These are phyloP conservation scores for Curvularia spicifera DNA, from an alignment of 2,329 filamentous ascomycete species.

Conservation along the genomic window DNA sequence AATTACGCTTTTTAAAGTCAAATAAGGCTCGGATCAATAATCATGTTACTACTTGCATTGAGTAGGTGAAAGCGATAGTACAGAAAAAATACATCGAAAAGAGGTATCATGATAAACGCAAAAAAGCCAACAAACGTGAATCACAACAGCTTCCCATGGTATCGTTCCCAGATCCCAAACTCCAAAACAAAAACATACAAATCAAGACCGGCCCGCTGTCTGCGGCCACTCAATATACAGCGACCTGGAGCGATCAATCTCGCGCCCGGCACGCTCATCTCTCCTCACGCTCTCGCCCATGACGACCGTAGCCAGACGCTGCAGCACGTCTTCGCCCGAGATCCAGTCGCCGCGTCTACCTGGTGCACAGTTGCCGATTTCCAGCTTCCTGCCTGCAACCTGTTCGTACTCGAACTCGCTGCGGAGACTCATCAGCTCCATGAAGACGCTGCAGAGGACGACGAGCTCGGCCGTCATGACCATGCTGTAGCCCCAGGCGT, in stretches of 20 bases:
- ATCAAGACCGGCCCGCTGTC: slow-evolving; percentile 7
- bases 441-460: slow-evolving; percentile 45
- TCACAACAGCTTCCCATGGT: background rate
- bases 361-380: slow-evolving; percentile 39
- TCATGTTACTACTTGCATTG: background rate
- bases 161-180: background rate
- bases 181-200: background rate
- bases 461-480: slow-evolving; percentile 41
- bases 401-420: slow-evolving; percentile 37
- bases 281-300: slow-evolving; percentile 42
- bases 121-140: background rate
- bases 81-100: too few species aligned
- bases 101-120: slow-evolving; percentile 5
- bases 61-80: background rate
- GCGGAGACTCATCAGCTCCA: slow-evolving; percentile 39
- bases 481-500: slow-evolving; percentile 47
- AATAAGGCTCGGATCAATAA: background rate
- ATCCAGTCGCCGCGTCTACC: slow-evolving; percentile 33
- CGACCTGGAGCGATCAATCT: slow-evolving; percentile 26
- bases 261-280: slow-evolving; percentile 43
- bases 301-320: slow-evolving; percentile 42
- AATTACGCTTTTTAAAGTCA: background rate
- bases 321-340: slow-evolving; percentile 35
- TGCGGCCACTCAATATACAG: slow-evolving; percentile 26
- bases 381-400: slow-evolving; percentile 31